phyloP scores from a whole-genome alignment of 257 asterid genomes.

The Jaltomata sinuosa region DNA sequence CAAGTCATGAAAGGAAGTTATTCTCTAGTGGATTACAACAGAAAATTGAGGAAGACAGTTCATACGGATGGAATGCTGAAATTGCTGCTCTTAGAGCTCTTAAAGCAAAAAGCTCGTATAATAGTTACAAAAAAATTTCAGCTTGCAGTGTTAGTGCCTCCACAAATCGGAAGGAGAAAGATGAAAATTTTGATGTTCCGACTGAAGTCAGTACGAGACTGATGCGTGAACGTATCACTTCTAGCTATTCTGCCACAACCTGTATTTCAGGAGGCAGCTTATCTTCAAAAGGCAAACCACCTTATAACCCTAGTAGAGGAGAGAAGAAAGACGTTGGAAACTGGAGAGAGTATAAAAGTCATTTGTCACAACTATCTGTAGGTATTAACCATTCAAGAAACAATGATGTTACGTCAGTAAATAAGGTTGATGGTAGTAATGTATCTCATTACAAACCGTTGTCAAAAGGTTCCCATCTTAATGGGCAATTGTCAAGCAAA shows the following conservation, averaged over 20 bases:
- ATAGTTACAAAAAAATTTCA: background rate
- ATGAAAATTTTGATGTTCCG: background rate
- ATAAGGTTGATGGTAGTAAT: slow-evolving; percentile 12
- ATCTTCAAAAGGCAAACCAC: slow-evolving; percentile 6
- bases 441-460: slow-evolving; percentile 5
- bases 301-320: background rate
- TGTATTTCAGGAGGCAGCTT: slow-evolving; percentile 1
- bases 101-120: slow-evolving; percentile 6
- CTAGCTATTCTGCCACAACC: slow-evolving; percentile 4
- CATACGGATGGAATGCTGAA: background rate
- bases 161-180: background rate
- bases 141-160: background rate
- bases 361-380: slow-evolving; percentile 13
- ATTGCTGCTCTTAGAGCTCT: background rate
- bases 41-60: slow-evolving; percentile 6
- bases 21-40: slow-evolving; percentile 3
- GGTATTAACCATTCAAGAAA: slow-evolving; percentile 4
- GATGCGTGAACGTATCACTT: slow-evolving; percentile 2
- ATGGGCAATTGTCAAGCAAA: background rate
- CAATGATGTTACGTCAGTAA: background rate
- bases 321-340: background rate
- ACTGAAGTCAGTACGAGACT: background rate
- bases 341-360: slow-evolving; percentile 4
- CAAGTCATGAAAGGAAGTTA: slow-evolving; percentile 15
- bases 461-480: slow-evolving; percentile 11